Evolutionary conservation across 805 yeast species (phyloP), one percentile per base, ranked within the genome.

Genomic region (Zygotorulaspora chibaensis): DNA sequence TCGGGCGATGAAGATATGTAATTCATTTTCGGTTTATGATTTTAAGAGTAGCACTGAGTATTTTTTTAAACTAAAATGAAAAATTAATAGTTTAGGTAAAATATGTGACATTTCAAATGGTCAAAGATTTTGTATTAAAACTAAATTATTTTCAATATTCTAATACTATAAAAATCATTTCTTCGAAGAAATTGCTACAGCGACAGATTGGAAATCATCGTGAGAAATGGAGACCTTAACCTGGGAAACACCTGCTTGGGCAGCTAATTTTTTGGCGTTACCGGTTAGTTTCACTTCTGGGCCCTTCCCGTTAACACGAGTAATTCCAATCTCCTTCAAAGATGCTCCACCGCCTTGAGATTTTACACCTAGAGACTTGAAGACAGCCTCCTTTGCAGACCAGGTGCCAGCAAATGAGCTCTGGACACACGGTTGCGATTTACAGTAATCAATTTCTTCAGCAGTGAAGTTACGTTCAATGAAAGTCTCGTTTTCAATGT

Each of bases 301-400:
- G 41, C 87, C 95, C 44, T 90, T 90, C 46, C 80, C 81, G 30
- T 70, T 66, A 54, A 77, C 83, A 60, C 91, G 83, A 25, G 73
- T 58, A 59, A 93, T 87, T 72, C 91, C 98, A 69, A 93, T 95
- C 50, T 88, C 96, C 65, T 77, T 80, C 72, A 93, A 77, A 28
- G 95, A 75, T 31, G 99, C 98, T 51, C 98, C 99, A 12, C 91
- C 96, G 49, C 99, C 99, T 64, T 82, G 79, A 38, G 95, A 81
- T 62, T 79, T 77, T 52, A 87, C 95, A 51, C 93, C 90, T 62
- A 93, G 75, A 15, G 96, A 87, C 74, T 93, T 93, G 83, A 93
- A 93, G 29, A 90, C 97, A 35, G 99, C 99, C 73, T 93, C 99
- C 72, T 93, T 93, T 37, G 99, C 99, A 26, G 96, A 87, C 99